These are phyloP conservation scores for Macrolepiota dolichaula DNA, from an alignment of 768 basidiomycete genomes.

Conservation along the genomic window DNA sequence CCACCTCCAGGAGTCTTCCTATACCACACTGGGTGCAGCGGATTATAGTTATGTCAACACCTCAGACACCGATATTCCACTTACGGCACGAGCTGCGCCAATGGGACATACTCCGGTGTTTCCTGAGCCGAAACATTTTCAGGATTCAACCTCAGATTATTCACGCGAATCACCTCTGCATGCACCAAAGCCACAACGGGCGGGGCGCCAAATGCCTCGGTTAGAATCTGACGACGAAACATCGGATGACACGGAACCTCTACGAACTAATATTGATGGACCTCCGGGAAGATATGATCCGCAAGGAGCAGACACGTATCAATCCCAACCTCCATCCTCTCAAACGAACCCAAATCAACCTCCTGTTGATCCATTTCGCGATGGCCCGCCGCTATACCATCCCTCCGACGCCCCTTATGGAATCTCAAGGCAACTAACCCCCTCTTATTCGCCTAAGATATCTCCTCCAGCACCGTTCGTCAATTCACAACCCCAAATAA, in stretches of 20 bases:
- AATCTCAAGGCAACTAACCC: not conserved
- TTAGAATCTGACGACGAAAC: not conserved
- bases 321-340: not conserved
- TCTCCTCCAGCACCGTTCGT: not conserved
- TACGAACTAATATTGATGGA: not conserved
- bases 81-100: constrained; percentile 1
- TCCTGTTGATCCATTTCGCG: not conserved
- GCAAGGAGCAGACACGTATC: not conserved
- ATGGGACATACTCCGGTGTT: not conserved
- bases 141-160: not conserved
- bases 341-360: not conserved
- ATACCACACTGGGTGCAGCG: not conserved
- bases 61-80: constrained; percentile 8
- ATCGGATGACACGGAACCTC: not conserved
- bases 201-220: not conserved
- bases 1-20: not conserved
- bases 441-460: not conserved
- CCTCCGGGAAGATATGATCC: not conserved
- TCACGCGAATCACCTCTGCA: not conserved
- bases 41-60: not conserved
- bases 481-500: too few relatives aligned
- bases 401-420: too few relatives aligned
- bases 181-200: constrained; percentile 2
- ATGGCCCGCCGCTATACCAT: too few relatives aligned
- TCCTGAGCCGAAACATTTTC: not conserved